Base-by-base conservation (phyloP, 441 rosid species). In the Erodium moschatum region DNA sequence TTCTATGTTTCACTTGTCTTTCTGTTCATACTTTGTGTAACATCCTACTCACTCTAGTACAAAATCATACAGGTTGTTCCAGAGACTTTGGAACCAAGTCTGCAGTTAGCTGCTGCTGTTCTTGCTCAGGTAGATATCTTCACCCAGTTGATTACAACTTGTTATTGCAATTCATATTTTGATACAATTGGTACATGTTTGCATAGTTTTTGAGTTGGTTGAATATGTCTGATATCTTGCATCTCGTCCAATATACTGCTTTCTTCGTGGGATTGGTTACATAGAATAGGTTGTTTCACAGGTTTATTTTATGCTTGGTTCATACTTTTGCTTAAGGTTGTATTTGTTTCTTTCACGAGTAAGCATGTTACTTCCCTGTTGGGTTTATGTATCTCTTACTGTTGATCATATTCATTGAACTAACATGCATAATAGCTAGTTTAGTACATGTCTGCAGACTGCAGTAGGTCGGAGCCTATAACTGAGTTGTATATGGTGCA, bases 61-160 rank as follows among this genome's bases (percentile, higher is more conserved):
- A 42, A 42, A 38, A 5, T 8, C 74, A 70, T 24, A 35, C 74
- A 93, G 98, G 98, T 94, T 82, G 98, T 94, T 52, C 98, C 98
- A 13, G 98, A 91, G 86, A 87, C 94, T 50, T 80, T 89, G 85
- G 98, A 91, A 81, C 98, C 98, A 70, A 94, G 98, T 83, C 85
- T 94, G 67, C 98, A 94, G 80, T 85, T 94, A 82, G 98, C 97
- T 46, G 95, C 98, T 67, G 98, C 96, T 74, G 98, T 94, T 81
- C 97, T 94, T 74, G 96, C 97, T 13, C 95, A 91, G 97, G 98
- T 90, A 81, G 68, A 70, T 42, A 1, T 65, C 60, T 65, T 67
- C 24, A 60, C 44, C 60, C 42, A 1, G 65, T 56, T 15, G 64
- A 11, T 58, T 52, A 42, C 38, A 31, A 50, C 33, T 58, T 62